A percentile compares a stretch with the other conserved stretches of the same genome.
These are phyloP conservation scores for Hanseniaspora thailandica DNA, from an alignment of 805 yeast species.

Conservation along the genomic window DNA sequence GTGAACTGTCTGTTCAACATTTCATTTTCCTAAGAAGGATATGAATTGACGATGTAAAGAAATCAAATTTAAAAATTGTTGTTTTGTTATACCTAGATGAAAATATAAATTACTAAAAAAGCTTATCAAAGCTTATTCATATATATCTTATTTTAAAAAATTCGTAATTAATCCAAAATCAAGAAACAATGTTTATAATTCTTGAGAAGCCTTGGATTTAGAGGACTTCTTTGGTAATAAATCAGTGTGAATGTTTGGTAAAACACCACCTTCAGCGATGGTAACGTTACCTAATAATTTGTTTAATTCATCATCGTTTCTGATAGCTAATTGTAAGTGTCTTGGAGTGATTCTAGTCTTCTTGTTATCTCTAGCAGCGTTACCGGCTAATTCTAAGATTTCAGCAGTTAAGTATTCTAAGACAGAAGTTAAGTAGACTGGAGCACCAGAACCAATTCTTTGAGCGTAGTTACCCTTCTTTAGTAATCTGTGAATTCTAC, in stretches of 20 bases:
- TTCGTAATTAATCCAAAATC: conserved; percentile 3
- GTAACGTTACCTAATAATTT: conserved; percentile 86
- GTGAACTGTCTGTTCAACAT: too few relatives aligned
- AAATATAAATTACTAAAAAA: conserved; percentile 10
- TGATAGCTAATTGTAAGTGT: conserved; percentile 95
- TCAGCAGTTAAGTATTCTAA: conserved; percentile 96
- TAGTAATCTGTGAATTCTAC: conserved; percentile 94
- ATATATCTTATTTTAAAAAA: conserved; percentile 10
- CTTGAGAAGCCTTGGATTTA: conserved; percentile 53
- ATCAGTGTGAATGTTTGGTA: conserved; percentile 92
- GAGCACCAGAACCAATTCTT: conserved; percentile 99
- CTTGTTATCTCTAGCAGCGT: conserved; percentile 98
- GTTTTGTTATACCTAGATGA: conserved; percentile 10
- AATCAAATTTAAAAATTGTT: not conserved
- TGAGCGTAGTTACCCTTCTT: conserved; percentile 97
- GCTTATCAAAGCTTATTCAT: not conserved
- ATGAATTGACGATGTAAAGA: too few relatives aligned
- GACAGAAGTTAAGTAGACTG: conserved; percentile 93
- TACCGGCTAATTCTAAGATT: conserved; percentile 95
- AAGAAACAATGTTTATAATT: conserved; percentile 34
- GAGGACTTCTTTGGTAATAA: conserved; percentile 73
- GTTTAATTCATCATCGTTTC: conserved; percentile 98
- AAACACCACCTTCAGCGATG: conserved; percentile 98
- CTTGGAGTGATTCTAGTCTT: conserved; percentile 98
- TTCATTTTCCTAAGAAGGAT: too few relatives aligned